A percentile compares a stretch with the other conserved stretches of the same genome.
These are phyloP conservation scores for Camelina neglecta DNA, from an alignment of 345 rosid species.

Conservation along the genomic window DNA sequence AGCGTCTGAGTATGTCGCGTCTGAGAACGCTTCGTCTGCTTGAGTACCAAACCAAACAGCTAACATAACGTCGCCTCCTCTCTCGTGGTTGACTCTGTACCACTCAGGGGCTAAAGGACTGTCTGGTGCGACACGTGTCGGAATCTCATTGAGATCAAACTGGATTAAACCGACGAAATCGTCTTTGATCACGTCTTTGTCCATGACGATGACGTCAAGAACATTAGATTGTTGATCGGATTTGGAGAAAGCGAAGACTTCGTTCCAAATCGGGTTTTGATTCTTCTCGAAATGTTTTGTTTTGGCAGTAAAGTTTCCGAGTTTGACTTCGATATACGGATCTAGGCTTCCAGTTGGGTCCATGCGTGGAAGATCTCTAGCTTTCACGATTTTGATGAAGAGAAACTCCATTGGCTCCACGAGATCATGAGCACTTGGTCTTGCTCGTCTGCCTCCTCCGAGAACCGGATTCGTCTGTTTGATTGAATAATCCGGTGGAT, in stretches of 20 bases:
- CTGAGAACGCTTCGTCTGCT: conserved; percentile 93
- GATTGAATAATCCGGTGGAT: conserved; percentile 65
- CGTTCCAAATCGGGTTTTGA: conserved; percentile 80
- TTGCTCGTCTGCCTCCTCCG: conserved; percentile 71
- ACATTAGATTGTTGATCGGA: conserved; percentile 66
- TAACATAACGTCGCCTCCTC: conserved; percentile 80
- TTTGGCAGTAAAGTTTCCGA: conserved; percentile 84
- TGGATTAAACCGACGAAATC: conserved; percentile 70
- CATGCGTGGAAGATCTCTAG: conserved; percentile 75
- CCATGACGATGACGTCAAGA: conserved; percentile 74
- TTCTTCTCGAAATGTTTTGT: conserved; percentile 80
- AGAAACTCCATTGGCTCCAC: conserved; percentile 94
- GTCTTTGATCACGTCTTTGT: conserved; percentile 77
- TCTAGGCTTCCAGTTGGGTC: conserved; percentile 85
- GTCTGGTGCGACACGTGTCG: conserved; percentile 77
- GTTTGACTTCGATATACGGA: conserved; percentile 77
- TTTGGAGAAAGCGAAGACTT: conserved; percentile 87
- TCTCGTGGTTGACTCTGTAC: conserved; percentile 76
- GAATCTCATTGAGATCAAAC: conserved; percentile 72
- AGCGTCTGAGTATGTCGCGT: conserved; percentile 91
- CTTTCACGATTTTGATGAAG: conserved; percentile 82
- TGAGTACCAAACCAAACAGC: conserved; percentile 98
- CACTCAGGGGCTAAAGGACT: conserved; percentile 98
- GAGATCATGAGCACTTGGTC: conserved; percentile 74
- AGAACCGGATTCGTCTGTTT: conserved; percentile 91